Evolutionary conservation across 176 grass and related monocot species (phyloP).

Genomic region (Typha latifolia): DNA sequence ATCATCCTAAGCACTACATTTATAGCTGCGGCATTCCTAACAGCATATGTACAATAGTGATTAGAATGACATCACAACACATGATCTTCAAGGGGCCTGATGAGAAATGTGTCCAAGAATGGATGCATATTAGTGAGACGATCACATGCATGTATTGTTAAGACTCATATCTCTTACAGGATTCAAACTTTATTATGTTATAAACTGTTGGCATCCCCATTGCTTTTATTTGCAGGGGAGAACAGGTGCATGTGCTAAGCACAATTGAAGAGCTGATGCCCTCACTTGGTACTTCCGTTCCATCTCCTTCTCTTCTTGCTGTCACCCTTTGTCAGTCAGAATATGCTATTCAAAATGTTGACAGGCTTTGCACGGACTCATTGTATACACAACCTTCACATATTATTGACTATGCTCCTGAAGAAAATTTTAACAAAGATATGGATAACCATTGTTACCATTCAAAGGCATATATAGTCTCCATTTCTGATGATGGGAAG

Average conservation of each 20-base stretch:
- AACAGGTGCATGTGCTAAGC: conserved; percentile 70
- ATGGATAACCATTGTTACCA: background rate
- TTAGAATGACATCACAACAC: too few relatives aligned
- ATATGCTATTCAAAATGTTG: conserved; percentile 50
- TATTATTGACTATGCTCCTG: conserved; percentile 6
- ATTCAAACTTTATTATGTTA: background rate
- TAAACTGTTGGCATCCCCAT: conserved; percentile 17
- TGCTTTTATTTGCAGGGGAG: conserved; percentile 48
- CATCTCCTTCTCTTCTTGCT: conserved; percentile 72
- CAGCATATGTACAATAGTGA: too few relatives aligned
- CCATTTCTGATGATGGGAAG: conserved; percentile 91
- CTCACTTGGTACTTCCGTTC: conserved; percentile 69
- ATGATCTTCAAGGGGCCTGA: too few relatives aligned
- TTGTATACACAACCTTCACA: conserved; percentile 19
- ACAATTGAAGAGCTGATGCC: conserved; percentile 91
- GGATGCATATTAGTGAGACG: too few relatives aligned
- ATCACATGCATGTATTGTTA: too few relatives aligned
- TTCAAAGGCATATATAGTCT: conserved; percentile 42
- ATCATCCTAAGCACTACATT: too few relatives aligned
- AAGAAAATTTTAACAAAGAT: conserved; percentile 7
- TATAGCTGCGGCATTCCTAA: too few relatives aligned
- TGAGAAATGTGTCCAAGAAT: too few relatives aligned
- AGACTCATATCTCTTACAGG: too few relatives aligned
- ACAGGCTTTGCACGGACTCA: conserved; percentile 35
- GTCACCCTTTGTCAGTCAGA: conserved; percentile 74